Conservation (phyloP, 306 rosid genomes). For the Begonia loranthoides region DNA sequence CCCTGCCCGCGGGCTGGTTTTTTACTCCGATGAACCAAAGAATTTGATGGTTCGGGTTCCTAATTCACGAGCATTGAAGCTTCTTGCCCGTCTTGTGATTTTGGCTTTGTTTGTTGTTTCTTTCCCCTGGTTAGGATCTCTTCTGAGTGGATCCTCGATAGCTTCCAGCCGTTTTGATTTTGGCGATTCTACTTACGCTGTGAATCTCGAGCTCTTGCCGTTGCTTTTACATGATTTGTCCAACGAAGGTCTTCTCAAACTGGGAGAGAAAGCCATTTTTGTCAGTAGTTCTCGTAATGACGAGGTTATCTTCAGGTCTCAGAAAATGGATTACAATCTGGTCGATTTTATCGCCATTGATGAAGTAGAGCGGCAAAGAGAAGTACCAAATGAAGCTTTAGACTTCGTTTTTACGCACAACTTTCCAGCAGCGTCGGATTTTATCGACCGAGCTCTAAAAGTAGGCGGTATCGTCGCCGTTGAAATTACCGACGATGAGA, state of each 20-base stretch:
- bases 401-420: conserved; percentile 28
- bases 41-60: conserved; percentile 23
- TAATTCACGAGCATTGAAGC: conserved; percentile 13
- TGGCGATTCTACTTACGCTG: neutral
- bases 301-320: neutral
- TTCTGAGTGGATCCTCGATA: conserved; percentile 2
- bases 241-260: conserved; percentile 34
- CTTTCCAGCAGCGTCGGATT: conserved; percentile 15
- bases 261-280: conserved; percentile 12
- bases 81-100: conserved; percentile 14
- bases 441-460: conserved; percentile 37
- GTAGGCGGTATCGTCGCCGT: conserved; percentile 21
- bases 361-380: conserved; percentile 19
- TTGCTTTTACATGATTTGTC: conserved; percentile 27
- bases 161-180: conserved; percentile 2
- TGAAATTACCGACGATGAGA: neutral
- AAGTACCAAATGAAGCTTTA: conserved; percentile 5
- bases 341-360: conserved; percentile 6
- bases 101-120: conserved; percentile 21
- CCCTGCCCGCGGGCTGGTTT: neutral
- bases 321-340: neutral
- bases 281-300: neutral
- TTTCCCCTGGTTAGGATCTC: conserved; percentile 12
- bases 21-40: too few relatives aligned
- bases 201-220: conserved; percentile 10